Percentiles rank a stretch among this genome's conserved stretches.
phyloP scores from a whole-genome alignment of 2,329 filamentous ascomycete genomes.

The Sporothrix brunneoviolacea region DNA sequence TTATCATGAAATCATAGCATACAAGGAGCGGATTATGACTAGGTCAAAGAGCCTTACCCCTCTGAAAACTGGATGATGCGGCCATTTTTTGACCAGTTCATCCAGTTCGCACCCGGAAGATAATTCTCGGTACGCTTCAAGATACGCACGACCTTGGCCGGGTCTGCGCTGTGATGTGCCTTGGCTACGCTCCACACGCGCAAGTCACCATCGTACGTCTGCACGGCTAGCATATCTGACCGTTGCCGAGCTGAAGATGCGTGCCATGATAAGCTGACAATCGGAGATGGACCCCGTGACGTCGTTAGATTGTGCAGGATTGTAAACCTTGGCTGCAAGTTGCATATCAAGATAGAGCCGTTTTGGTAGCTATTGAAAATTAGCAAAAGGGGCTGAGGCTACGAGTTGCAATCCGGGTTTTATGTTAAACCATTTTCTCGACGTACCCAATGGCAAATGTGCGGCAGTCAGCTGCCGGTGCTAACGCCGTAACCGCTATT shows the following conservation, averaged over 20 bases:
- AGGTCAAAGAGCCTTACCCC: too few relatives aligned
- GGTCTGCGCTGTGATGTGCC: slow-evolving; percentile 60
- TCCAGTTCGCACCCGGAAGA: slow-evolving; percentile 79
- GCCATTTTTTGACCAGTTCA: slow-evolving; percentile 97
- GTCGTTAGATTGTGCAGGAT: slow-evolving; percentile 90
- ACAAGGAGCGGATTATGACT: slow-evolving; percentile 25
- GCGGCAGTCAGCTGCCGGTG: slow-evolving; percentile 80
- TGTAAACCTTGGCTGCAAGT: slow-evolving; percentile 83
- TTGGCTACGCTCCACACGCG: slow-evolving; percentile 97
- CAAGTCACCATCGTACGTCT: slow-evolving; percentile 85
- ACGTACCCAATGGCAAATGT: slow-evolving; percentile 90
- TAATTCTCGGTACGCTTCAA: slow-evolving; percentile 73
- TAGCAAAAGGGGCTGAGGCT: too few relatives aligned
- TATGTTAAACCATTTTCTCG: too few relatives aligned
- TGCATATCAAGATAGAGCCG: slow-evolving; percentile 85
- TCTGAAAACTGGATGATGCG: slow-evolving; percentile 89
- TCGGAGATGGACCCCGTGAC: slow-evolving; percentile 74
- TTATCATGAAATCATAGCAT: neutral
- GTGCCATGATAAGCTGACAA: slow-evolving; percentile 87
- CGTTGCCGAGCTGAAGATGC: slow-evolving; percentile 93
- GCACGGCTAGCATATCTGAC: slow-evolving; percentile 93
- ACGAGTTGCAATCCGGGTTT: too few relatives aligned
- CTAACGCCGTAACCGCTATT: slow-evolving; percentile 89
- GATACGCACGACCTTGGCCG: slow-evolving; percentile 82
- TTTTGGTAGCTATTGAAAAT: slow-evolving; percentile 69